A percentile compares a stretch with the other conserved stretches of the same genome.
Conservation (phyloP, 768 basidiomycete genomes). For the Lentinula sp. region DNA sequence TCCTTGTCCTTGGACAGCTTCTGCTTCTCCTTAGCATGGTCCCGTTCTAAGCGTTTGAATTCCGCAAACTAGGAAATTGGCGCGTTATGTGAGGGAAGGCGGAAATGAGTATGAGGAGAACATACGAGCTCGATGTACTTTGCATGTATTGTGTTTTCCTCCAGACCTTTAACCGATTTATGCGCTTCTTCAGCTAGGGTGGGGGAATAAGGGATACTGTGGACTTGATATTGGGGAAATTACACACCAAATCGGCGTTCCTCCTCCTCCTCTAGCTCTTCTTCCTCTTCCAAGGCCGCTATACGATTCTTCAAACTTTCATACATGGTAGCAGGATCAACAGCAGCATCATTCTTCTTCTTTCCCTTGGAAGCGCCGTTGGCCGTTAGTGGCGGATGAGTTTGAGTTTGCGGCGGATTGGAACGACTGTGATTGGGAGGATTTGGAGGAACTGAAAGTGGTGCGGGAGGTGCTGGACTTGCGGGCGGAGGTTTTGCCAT, state of each 20-base stretch:
- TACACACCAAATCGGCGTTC: constrained; percentile 69
- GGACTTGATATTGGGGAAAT: not conserved
- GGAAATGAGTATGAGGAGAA: constrained; percentile 5
- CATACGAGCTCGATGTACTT: constrained; percentile 87
- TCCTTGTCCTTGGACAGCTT: constrained; percentile 89
- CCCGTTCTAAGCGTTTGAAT: constrained; percentile 79
- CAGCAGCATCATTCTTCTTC: constrained; percentile 66
- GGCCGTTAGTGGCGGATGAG: constrained; percentile 27
- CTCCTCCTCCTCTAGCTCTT: constrained; percentile 83
- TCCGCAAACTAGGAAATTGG: constrained; percentile 66
- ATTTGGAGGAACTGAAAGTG: constrained; percentile 49
- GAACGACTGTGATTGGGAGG: constrained; percentile 40
- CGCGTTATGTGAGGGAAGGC: not conserved
- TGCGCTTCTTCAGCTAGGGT: constrained; percentile 79
- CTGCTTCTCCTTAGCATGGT: constrained; percentile 89
- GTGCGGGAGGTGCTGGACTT: constrained; percentile 57
- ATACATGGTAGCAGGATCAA: constrained; percentile 84
- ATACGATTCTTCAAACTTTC: constrained; percentile 86
- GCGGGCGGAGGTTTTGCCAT: constrained; percentile 47
- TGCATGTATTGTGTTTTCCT: constrained; percentile 75
- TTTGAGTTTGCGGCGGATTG: constrained; percentile 21
- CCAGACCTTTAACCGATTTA: constrained; percentile 77
- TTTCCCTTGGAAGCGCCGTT: constrained; percentile 53
- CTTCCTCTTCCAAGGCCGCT: constrained; percentile 85
- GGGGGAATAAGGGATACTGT: constrained; percentile 14